Evolutionary conservation across 2,329 filamentous ascomycete species (phyloP).

Genomic region (Phaeophleospora eucalypticola): DNA sequence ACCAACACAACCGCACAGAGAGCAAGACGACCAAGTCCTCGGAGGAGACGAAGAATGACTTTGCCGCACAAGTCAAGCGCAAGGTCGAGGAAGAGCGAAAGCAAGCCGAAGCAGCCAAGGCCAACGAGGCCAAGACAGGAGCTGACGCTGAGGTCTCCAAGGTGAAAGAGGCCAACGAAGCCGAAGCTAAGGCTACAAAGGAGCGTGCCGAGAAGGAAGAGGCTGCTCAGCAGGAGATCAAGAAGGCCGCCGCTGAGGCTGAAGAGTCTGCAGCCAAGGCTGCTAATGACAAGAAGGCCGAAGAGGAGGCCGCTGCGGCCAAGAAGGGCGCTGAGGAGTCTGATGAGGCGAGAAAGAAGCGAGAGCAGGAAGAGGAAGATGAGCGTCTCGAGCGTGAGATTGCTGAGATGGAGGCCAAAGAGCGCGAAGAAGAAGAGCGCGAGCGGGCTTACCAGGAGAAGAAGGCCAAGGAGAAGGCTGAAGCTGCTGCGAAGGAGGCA

Average conservation of each 20-base stretch:
- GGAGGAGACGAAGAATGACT: conserved; percentile 62
- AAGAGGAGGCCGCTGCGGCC: conserved; percentile 32
- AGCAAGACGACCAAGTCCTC: conserved; percentile 68
- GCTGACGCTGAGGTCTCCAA: conserved; percentile 29
- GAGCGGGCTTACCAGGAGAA: conserved; percentile 67
- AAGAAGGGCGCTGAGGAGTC: conserved; percentile 31
- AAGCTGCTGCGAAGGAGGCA: conserved; percentile 48
- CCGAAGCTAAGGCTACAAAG: conserved; percentile 39
- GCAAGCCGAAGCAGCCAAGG: conserved; percentile 45
- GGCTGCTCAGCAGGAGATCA: conserved; percentile 39
- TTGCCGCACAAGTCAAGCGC: conserved; percentile 66
- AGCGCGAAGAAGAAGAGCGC: conserved; percentile 22
- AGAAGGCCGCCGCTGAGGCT: conserved; percentile 34
- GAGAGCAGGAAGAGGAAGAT: conserved; percentile 45
- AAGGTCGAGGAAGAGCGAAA: conserved; percentile 41
- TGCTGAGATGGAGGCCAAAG: conserved; percentile 52
- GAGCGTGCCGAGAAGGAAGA: conserved; percentile 33
- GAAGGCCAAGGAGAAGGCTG: conserved; percentile 57
- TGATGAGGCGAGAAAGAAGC: conserved; percentile 30
- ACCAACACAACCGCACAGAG: conserved; percentile 65
- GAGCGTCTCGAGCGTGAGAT: conserved; percentile 55
- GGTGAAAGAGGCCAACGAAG: conserved; percentile 52
- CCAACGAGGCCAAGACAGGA: conserved; percentile 56
- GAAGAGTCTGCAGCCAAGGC: conserved; percentile 48
- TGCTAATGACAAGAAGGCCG: conserved; percentile 38